Percentiles rank a stretch among this genome's conserved stretches.
These are phyloP conservation scores for Boletus tylopilopsis DNA, from an alignment of 768 basidiomycete genomes.

Conservation along the genomic window DNA sequence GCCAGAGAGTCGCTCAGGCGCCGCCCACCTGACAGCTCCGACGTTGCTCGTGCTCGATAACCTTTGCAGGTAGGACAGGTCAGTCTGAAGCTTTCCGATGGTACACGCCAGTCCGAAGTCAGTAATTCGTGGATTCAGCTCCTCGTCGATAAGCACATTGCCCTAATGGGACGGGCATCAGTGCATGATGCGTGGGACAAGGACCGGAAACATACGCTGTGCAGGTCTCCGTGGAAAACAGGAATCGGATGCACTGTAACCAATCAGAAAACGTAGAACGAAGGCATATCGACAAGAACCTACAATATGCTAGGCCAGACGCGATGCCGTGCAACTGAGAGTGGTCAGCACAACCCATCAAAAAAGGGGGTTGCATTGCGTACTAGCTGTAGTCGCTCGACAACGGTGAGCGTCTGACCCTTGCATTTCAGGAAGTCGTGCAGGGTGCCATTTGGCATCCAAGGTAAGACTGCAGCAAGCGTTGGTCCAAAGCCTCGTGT, in stretches of 20 bases:
- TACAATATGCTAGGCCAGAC: not conserved
- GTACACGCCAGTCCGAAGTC: not conserved
- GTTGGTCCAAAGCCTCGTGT: not conserved
- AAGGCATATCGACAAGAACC: not conserved
- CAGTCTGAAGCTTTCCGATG: not conserved
- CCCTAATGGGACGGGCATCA: not conserved
- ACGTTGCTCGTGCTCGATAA: not conserved
- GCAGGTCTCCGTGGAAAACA: not conserved
- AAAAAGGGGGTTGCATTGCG: too few relatives aligned
- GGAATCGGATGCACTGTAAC: not conserved
- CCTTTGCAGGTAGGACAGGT: not conserved
- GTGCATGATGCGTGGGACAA: not conserved
- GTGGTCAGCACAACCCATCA: not conserved
- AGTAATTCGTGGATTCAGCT: not conserved
- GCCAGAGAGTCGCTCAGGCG: not conserved
- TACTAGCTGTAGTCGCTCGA: not conserved
- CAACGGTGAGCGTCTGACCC: not conserved
- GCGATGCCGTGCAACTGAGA: not conserved
- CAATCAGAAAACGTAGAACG: not conserved
- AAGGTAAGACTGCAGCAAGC: not conserved
- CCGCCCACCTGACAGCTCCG: not conserved
- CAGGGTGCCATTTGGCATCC: conserved; percentile 1
- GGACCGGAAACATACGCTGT: not conserved
- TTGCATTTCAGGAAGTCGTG: not conserved
- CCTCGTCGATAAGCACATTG: conserved; percentile 1